Percentiles rank a stretch among this genome's conserved stretches.
Conservation (phyloP, 2,329 filamentous ascomycete species). For the Drechslerella stenobrocha region DNA sequence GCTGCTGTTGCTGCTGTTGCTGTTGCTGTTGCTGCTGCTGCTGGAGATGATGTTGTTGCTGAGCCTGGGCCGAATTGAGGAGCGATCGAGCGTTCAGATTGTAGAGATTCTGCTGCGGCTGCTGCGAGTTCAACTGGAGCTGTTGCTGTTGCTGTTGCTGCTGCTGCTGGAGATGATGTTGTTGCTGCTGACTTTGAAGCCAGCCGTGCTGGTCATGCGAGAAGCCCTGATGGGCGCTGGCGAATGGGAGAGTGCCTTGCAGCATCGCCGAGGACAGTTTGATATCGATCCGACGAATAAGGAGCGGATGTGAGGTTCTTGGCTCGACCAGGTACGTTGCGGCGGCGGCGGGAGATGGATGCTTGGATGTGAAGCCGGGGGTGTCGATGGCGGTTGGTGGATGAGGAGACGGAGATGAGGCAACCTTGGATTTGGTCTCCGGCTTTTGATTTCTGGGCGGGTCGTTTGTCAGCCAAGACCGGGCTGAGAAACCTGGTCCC, state of each 20-base stretch:
- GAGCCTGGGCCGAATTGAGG: slow-evolving; percentile 29
- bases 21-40: slow-evolving; percentile 31
- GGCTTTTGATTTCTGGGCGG: not conserved
- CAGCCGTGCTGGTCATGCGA: slow-evolving; percentile 51
- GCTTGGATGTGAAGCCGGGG: slow-evolving; percentile 7
- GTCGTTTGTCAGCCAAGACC: not conserved
- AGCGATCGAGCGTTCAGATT: slow-evolving; percentile 34
- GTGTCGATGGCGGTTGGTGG: slow-evolving; percentile 25
- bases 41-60: slow-evolving; percentile 9
- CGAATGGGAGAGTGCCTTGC: slow-evolving; percentile 42
- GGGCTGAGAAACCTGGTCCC: not conserved
- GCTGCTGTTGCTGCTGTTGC: slow-evolving; percentile 26
- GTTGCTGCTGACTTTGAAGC: slow-evolving; percentile 50
- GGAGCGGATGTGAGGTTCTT: slow-evolving; percentile 1
- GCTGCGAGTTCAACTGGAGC: slow-evolving; percentile 39
- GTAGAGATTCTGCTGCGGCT: slow-evolving; percentile 34
- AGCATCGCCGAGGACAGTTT: slow-evolving; percentile 37
- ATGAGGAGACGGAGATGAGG: slow-evolving; percentile 13
- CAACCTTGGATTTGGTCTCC: too few species aligned
- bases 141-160: slow-evolving; percentile 33
- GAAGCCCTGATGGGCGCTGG: slow-evolving; percentile 50
- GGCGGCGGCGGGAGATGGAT: slow-evolving; percentile 7
- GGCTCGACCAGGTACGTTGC: slow-evolving; percentile 12
- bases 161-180: slow-evolving; percentile 50
- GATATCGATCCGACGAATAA: not conserved